A percentile compares a stretch with the other conserved stretches of the same genome.
phyloP scores from a whole-genome alignment of 2,329 filamentous ascomycete genomes.

The Colletotrichum shisoi region DNA sequence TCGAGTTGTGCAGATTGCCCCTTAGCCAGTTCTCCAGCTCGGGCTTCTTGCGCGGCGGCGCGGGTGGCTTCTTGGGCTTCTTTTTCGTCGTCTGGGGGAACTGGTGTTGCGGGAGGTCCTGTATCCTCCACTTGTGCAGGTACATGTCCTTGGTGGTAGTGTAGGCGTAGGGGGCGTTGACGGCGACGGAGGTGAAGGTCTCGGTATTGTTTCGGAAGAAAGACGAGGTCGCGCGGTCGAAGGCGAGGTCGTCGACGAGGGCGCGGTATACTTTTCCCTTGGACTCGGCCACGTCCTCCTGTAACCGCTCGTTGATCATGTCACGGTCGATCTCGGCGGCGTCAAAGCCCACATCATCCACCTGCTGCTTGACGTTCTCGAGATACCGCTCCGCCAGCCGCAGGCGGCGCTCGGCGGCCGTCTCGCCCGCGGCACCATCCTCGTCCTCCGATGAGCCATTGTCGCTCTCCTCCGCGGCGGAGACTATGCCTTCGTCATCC shows the following conservation, averaged over 20 bases:
- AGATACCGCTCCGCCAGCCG: slow-evolving; percentile 91
- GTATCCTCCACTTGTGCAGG: slow-evolving; percentile 89
- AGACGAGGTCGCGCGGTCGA: slow-evolving; percentile 71
- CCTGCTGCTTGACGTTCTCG: slow-evolving; percentile 84
- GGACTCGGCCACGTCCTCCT: slow-evolving; percentile 89
- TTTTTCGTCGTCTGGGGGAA: slow-evolving; percentile 65
- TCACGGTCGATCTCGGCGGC: slow-evolving; percentile 93
- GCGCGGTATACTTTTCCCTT: slow-evolving; percentile 89
- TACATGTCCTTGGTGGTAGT: slow-evolving; percentile 86
- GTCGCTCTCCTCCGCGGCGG: slow-evolving; percentile 55
- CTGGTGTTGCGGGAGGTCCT: slow-evolving; percentile 68
- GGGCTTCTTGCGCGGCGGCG: slow-evolving; percentile 68
- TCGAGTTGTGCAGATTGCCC: slow-evolving; percentile 66
- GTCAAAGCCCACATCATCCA: slow-evolving; percentile 87
- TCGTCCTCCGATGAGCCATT: slow-evolving; percentile 66
- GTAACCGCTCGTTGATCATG: slow-evolving; percentile 85
- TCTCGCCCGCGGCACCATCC: slow-evolving; percentile 71
- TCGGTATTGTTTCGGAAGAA: slow-evolving; percentile 82
- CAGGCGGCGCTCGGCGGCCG: slow-evolving; percentile 84
- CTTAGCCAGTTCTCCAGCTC: slow-evolving; percentile 69
- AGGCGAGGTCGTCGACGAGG: slow-evolving; percentile 76
- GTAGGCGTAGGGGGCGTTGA: slow-evolving; percentile 82
- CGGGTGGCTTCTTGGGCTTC: slow-evolving; percentile 64
- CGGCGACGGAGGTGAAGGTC: slow-evolving; percentile 79
- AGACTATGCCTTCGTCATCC: slow-evolving; percentile 63